phyloP scores from a whole-genome alignment of 2,329 filamentous ascomycete genomes.

The Coniochaeta ligniaria region DNA sequence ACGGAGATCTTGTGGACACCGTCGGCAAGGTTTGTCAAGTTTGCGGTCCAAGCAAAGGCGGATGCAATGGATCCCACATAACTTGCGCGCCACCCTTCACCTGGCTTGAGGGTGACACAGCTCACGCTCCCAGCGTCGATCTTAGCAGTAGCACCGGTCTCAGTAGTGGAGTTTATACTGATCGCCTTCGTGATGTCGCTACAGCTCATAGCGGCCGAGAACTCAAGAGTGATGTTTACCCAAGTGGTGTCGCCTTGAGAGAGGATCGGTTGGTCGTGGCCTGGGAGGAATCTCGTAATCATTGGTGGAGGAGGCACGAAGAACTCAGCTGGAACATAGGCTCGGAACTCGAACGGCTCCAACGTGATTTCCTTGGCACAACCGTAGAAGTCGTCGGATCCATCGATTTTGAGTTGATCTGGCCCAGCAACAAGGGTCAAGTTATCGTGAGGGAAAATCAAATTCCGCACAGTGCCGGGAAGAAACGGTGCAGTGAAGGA shows the following conservation, averaged over 20 bases:
- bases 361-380: neutral
- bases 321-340: constrained; percentile 45
- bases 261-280: constrained; percentile 49
- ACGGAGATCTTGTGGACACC: constrained; percentile 52
- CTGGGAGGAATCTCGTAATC: constrained; percentile 51
- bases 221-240: constrained; percentile 26
- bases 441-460: constrained; percentile 56
- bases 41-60: constrained; percentile 36
- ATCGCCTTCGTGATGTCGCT: neutral
- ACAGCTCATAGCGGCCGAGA: constrained; percentile 28
- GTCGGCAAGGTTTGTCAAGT: constrained; percentile 36
- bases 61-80: constrained; percentile 44
- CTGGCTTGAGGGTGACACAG: constrained; percentile 2
- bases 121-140: neutral
- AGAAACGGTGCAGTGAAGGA: neutral
- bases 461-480: constrained; percentile 44
- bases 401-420: neutral
- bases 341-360: constrained; percentile 47
- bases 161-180: neutral
- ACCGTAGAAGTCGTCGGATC: neutral
- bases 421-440: constrained; percentile 26
- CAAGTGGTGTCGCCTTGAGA: constrained; percentile 22
- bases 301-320: constrained; percentile 46
- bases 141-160: neutral
- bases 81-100: constrained; percentile 17